Conservation (phyloP, 2,329 filamentous ascomycete species). For the Phialemoniopsis sp. region DNA sequence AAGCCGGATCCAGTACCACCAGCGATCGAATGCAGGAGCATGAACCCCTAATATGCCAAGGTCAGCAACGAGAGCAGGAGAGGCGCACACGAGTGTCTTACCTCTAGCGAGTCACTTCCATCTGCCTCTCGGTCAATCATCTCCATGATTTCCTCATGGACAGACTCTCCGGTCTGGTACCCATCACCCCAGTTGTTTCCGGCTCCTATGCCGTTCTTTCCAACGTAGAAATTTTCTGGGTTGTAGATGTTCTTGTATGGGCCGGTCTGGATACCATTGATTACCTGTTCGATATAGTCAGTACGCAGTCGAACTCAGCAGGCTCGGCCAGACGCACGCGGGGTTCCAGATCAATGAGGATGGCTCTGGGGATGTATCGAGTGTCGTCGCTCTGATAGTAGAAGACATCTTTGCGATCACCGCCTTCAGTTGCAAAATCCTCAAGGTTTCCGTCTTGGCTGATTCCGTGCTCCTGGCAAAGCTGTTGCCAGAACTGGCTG, state of each 20-base stretch:
- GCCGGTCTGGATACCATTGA: constrained; percentile 88
- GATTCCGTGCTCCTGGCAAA: constrained; percentile 97
- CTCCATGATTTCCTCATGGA: constrained; percentile 96
- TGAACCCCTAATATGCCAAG: constrained; percentile 67
- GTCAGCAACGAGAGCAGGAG: no score
- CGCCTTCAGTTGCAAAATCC: constrained; percentile 95
- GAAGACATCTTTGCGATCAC: constrained; percentile 97
- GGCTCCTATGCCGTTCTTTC: constrained; percentile 88
- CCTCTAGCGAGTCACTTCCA: constrained; percentile 93
- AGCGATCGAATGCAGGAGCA: constrained; percentile 97
- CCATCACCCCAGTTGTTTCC: constrained; percentile 99
- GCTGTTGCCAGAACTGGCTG: constrained; percentile 97
- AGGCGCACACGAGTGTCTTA: constrained; percentile 20
- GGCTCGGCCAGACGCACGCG: constrained; percentile 48
- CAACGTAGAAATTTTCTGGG: constrained; percentile 97
- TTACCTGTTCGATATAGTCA: constrained; percentile 46
- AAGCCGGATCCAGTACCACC: constrained; percentile 95
- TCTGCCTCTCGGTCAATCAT: constrained; percentile 99
- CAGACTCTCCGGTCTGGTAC: constrained; percentile 85
- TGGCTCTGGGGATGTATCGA: constrained; percentile 93
- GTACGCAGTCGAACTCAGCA: background rate
- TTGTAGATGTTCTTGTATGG: constrained; percentile 99
- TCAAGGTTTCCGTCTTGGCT: constrained; percentile 95
- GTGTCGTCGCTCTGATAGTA: constrained; percentile 99
- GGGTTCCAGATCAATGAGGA: constrained; percentile 91